A percentile compares a stretch with the other conserved stretches of the same genome.
Conservation (phyloP, 331 rosid genomes). For the Pyrus hybrid region DNA sequence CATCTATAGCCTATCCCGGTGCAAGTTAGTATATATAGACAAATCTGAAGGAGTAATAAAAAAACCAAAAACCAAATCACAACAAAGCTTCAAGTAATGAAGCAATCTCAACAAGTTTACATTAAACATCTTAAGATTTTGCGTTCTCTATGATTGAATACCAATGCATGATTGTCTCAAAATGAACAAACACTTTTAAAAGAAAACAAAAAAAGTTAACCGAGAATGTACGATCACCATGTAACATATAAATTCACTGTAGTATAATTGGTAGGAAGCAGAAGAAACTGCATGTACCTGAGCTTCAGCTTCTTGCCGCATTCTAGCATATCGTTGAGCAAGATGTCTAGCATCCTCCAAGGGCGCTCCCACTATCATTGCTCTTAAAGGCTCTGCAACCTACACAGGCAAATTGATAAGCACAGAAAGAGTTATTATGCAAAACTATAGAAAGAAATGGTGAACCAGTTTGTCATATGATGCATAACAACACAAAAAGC, state of each 20-base stretch:
- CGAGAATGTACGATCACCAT: neutral
- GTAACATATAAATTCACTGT: neutral
- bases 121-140: neutral
- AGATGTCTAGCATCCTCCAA: slow-evolving; percentile 96
- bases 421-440: neutral
- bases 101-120: neutral
- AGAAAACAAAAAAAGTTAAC: neutral
- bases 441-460: neutral
- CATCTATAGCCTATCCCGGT: slow-evolving; percentile 84
- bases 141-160: neutral
- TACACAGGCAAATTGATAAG: neutral
- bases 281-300: slow-evolving; percentile 43
- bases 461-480: neutral
- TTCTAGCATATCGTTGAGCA: slow-evolving; percentile 79
- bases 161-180: neutral
- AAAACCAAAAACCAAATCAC: neutral
- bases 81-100: neutral
- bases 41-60: slow-evolving; percentile 5
- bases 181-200: neutral
- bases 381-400: slow-evolving; percentile 91
- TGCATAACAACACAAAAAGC: neutral
- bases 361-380: slow-evolving; percentile 90
- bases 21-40: slow-evolving; percentile 29
- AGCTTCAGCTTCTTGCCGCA: slow-evolving; percentile 89
- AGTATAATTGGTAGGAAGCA: neutral